These are phyloP conservation scores for Raddia guianensis DNA, from an alignment of 176 grass and related monocot species.

Conservation along the genomic window DNA sequence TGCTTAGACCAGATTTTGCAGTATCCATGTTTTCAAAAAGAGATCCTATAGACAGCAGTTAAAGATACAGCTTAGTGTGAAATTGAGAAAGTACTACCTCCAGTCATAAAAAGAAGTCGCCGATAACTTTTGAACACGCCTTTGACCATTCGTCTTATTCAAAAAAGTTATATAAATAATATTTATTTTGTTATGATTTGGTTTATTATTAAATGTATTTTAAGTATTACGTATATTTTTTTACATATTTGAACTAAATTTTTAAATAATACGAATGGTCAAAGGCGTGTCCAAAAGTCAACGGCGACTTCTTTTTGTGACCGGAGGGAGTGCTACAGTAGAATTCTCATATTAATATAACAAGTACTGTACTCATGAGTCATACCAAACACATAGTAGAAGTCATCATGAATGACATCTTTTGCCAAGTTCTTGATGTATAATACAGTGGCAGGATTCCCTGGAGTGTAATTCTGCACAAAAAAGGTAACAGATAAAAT, in stretches of 20 bases:
- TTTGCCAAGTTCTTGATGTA: slow-evolving; percentile 98
- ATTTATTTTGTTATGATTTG: too few species aligned
- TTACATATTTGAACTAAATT: too few species aligned
- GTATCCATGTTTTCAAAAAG: slow-evolving; percentile 66
- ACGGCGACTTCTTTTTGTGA: too few species aligned
- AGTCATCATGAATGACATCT: slow-evolving; percentile 84
- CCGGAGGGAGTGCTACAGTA: background rate
- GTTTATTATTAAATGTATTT: too few species aligned
- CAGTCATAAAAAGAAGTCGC: too few species aligned
- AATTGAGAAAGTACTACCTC: background rate
- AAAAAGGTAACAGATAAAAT: slow-evolving; percentile 19
- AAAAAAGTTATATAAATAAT: too few species aligned
- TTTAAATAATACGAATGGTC: too few species aligned
- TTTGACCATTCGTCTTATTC: too few species aligned
- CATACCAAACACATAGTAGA: slow-evolving; percentile 92
- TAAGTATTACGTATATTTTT: too few species aligned
- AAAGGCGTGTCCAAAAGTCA: too few species aligned
- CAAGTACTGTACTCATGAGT: slow-evolving; percentile 14
- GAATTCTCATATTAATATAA: slow-evolving; percentile 24
- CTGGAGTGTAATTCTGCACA: slow-evolving; percentile 80
- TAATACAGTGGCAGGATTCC: slow-evolving; percentile 77
- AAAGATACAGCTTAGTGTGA: background rate
- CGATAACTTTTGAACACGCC: too few species aligned
- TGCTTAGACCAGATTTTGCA: slow-evolving; percentile 62
- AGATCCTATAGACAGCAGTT: slow-evolving; percentile 57